A percentile compares a stretch with the other conserved stretches of the same genome.
These are phyloP conservation scores for Penicillium samsonianum DNA, from an alignment of 495 filamentous ascomycete species.

Conservation along the genomic window DNA sequence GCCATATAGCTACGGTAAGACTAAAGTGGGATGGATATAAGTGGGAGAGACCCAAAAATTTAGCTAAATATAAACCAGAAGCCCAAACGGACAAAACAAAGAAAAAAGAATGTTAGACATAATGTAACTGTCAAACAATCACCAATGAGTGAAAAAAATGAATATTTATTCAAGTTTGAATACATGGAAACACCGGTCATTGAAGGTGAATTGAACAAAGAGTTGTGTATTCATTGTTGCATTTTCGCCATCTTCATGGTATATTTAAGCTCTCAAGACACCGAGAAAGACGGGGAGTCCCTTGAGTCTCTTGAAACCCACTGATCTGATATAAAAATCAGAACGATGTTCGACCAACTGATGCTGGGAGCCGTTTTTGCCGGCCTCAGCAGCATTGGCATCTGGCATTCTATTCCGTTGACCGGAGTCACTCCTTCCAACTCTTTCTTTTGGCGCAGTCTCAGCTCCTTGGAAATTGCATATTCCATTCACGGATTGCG, in stretches of 20 bases:
- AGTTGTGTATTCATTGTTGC: background rate
- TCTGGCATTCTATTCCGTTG: conserved; percentile 2
- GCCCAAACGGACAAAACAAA: background rate
- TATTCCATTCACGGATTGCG: background rate
- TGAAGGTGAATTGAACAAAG: background rate
- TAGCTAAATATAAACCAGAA: background rate
- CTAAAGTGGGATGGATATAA: background rate
- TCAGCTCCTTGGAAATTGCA: conserved; percentile 5
- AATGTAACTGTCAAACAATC: background rate
- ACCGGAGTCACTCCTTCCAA: conserved; percentile 1
- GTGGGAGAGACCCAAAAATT: too few relatives aligned
- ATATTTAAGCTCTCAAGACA: conserved; percentile 2
- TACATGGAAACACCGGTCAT: background rate
- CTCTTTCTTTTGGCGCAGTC: background rate
- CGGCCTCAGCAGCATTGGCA: background rate
- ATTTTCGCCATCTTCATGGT: background rate
- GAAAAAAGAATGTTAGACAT: background rate
- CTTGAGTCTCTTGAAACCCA: background rate
- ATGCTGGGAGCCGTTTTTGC: background rate
- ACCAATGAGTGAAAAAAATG: background rate
- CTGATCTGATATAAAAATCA: background rate
- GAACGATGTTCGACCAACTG: background rate
- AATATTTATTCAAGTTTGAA: conserved; percentile 5
- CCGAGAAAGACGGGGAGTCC: background rate
- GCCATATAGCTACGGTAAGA: background rate